Evolutionary conservation across 140 eudicot species (phyloP).

Genomic region (Flaveria floridana): DNA sequence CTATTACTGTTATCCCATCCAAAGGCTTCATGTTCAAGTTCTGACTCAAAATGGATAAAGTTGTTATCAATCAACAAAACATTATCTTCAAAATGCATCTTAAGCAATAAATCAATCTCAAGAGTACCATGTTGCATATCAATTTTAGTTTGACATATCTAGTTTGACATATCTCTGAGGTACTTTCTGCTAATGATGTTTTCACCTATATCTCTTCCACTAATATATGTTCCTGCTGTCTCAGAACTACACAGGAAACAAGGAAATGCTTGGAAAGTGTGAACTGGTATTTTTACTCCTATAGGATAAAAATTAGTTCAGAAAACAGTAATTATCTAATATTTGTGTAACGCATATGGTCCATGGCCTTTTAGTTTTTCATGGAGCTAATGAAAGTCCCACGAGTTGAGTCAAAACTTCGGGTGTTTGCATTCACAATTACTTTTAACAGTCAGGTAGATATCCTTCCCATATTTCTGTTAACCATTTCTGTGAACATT

Average conservation of each 20-base stretch:
- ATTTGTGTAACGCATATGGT: conserved; percentile 15
- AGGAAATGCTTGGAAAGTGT: conserved; percentile 93
- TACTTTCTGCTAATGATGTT: neutral
- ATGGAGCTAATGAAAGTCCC: conserved; percentile 96
- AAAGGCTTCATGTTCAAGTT: neutral
- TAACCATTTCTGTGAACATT: conserved; percentile 10
- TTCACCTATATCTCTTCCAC: conserved; percentile 19
- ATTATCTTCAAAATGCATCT: neutral
- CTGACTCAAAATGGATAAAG: neutral
- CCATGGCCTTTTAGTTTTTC: conserved; percentile 61
- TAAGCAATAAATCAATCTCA: conserved; percentile 16
- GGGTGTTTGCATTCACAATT: conserved; percentile 81
- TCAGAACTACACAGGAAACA: conserved; percentile 85
- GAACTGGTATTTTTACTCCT: conserved; percentile 63
- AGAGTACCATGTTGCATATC: neutral
- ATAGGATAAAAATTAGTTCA: neutral
- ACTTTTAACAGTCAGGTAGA: conserved; percentile 71
- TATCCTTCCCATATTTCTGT: neutral
- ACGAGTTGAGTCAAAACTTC: conserved; percentile 79
- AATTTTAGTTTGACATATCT: conserved; percentile 14
- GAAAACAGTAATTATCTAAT: neutral
- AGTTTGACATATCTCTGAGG: conserved; percentile 10
- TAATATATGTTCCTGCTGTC: conserved; percentile 19
- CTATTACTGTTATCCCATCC: neutral
- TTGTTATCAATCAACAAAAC: neutral